These are phyloP conservation scores for Neotropicomus parvogracilis DNA, from an alignment of 1,284 basidiomycete species.

Conservation along the genomic window DNA sequence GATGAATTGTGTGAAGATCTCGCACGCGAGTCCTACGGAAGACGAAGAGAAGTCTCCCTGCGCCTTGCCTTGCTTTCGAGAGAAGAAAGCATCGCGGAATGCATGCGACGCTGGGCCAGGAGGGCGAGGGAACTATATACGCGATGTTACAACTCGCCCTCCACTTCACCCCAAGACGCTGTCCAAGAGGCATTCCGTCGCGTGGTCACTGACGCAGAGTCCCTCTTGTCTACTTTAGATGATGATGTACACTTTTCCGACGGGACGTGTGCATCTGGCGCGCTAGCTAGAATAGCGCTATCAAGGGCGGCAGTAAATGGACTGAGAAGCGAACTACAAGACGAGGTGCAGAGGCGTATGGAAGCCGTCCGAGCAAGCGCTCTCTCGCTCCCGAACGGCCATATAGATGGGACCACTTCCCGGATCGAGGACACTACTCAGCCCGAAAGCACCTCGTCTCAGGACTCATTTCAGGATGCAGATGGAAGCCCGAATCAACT, in stretches of 20 bases:
- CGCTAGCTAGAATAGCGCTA: conserved; percentile 54
- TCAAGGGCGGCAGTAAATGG: conserved; percentile 59
- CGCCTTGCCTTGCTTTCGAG: conserved; percentile 63
- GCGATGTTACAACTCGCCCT: conserved; percentile 13
- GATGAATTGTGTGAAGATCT: conserved; percentile 75
- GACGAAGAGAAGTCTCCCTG: conserved; percentile 69
- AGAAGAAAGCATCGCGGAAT: conserved; percentile 63
- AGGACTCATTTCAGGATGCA: not conserved
- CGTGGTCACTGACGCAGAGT: conserved; percentile 48
- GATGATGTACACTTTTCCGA: conserved; percentile 31
- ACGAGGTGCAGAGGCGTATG: conserved; percentile 59
- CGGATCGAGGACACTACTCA: not conserved
- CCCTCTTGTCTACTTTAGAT: conserved; percentile 46
- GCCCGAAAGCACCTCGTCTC: not conserved
- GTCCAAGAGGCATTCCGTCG: conserved; percentile 35
- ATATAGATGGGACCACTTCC: conserved; percentile 40
- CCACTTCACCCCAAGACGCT: conserved; percentile 14
- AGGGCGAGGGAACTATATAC: conserved; percentile 42
- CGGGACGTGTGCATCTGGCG: conserved; percentile 19
- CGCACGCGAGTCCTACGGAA: conserved; percentile 69
- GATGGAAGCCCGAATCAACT: not conserved
- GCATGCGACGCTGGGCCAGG: conserved; percentile 53
- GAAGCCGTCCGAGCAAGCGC: conserved; percentile 25
- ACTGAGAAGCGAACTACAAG: conserved; percentile 62
- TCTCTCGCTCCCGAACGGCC: not conserved